Percentiles rank a stretch among this genome's conserved stretches.
phyloP scores from a whole-genome alignment of 2,329 filamentous ascomycete genomes.

The Phialophora macrospora region DNA sequence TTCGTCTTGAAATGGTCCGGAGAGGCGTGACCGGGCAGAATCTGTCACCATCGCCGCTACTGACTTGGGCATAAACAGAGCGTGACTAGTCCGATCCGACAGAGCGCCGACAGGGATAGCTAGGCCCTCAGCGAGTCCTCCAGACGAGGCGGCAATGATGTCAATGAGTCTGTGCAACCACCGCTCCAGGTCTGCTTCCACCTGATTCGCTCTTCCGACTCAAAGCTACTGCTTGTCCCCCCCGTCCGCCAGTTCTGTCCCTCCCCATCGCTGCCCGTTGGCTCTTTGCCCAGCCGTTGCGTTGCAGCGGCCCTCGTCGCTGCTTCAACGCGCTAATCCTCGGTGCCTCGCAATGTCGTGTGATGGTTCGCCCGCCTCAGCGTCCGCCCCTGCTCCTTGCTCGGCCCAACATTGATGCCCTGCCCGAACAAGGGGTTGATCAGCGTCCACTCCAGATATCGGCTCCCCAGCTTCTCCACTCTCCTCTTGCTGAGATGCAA shows the following conservation, averaged over 20 bases:
- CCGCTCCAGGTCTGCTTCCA: not conserved
- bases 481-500: slow-evolving; percentile 1
- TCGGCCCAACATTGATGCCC: slow-evolving; percentile 19
- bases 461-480: not conserved
- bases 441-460: slow-evolving; percentile 9
- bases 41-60: not conserved
- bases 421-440: slow-evolving; percentile 7
- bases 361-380: slow-evolving; percentile 4
- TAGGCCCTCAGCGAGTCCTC: no score
- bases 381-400: not conserved
- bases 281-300: slow-evolving; percentile 1
- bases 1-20: not conserved
- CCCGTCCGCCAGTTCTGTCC: not conserved
- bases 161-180: not conserved
- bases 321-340: not conserved
- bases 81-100: not conserved
- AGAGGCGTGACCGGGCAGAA: not conserved
- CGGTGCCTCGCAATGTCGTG: slow-evolving; percentile 15
- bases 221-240: slow-evolving; percentile 2
- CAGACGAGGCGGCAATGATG: not conserved
- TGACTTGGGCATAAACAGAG: not conserved
- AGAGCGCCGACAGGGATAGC: not conserved
- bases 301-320: slow-evolving; percentile 18
- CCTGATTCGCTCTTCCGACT: slow-evolving; percentile 7
- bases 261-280: not conserved